Evolutionary conservation across 1,284 basidiomycete genomes (phyloP).

Genomic region (Ganoderma lingzhi): DNA sequence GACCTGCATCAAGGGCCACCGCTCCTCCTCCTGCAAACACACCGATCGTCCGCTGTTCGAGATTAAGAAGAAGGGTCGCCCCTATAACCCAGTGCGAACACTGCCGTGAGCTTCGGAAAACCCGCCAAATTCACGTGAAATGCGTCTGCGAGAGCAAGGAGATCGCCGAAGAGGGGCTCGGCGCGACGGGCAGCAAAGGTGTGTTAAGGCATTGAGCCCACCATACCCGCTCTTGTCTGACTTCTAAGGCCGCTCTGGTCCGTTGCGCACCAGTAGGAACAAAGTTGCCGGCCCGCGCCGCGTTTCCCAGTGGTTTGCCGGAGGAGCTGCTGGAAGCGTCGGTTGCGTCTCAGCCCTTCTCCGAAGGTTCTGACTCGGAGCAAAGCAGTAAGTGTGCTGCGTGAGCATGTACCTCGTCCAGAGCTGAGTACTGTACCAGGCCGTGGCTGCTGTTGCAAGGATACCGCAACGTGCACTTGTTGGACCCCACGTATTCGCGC

Average conservation of each 20-base stretch:
- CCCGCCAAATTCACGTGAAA: conserved; percentile 76
- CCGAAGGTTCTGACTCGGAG: conserved; percentile 61
- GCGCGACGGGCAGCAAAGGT: conserved; percentile 58
- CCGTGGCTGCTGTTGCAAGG: conserved; percentile 48
- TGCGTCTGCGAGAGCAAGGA: conserved; percentile 55
- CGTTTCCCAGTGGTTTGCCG: conserved; percentile 76
- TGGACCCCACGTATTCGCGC: conserved; percentile 50
- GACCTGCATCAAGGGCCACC: conserved; percentile 86
- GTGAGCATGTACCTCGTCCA: too few relatives aligned
- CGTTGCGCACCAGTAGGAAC: conserved; percentile 50
- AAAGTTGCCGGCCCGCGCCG: conserved; percentile 69
- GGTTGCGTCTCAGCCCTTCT: conserved; percentile 52
- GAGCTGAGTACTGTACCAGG: conserved; percentile 39
- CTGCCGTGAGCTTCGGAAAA: conserved; percentile 80
- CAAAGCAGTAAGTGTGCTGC: conserved; percentile 48
- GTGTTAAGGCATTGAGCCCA: conserved; percentile 33
- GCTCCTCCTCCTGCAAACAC: conserved; percentile 80
- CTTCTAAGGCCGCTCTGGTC: conserved; percentile 51
- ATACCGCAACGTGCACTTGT: conserved; percentile 57
- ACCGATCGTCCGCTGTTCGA: conserved; percentile 81
- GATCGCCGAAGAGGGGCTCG: background rate
- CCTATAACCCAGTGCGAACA: conserved; percentile 81
- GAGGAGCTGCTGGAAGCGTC: conserved; percentile 65
- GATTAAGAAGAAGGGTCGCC: conserved; percentile 84
- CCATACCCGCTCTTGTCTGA: conserved; percentile 43